Percentiles rank a stretch among this genome's conserved stretches.
These are phyloP conservation scores for Gossypium anomalum DNA, from an alignment of 345 rosid species.

Conservation along the genomic window DNA sequence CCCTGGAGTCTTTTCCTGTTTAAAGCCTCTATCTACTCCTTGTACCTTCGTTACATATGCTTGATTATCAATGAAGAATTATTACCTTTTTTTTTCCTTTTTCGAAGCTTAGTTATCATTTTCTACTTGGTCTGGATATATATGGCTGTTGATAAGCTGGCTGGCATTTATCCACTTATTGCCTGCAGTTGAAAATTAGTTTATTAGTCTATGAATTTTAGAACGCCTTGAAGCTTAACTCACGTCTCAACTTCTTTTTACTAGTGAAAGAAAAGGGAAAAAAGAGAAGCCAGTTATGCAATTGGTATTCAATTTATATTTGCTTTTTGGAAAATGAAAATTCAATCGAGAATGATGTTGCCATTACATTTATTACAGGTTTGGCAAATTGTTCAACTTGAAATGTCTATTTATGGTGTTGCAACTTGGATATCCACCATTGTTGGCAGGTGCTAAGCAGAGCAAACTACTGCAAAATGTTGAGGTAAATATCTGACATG, in stretches of 20 bases:
- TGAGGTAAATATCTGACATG: constrained; percentile 12
- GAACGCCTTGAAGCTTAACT: not conserved
- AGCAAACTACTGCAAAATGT: constrained; percentile 9
- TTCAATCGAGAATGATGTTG: not conserved
- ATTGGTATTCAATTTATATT: not conserved
- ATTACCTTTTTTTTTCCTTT: not conserved
- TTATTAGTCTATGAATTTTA: not conserved
- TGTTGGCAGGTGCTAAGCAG: not conserved
- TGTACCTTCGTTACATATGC: not conserved
- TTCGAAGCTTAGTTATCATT: no score
- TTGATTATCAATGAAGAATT: not conserved
- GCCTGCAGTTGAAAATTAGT: not conserved
- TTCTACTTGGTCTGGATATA: not conserved
- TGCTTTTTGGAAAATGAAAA: not conserved
- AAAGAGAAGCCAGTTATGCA: not conserved
- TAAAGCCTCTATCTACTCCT: not conserved
- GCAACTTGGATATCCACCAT: constrained; percentile 4
- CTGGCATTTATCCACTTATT: not conserved
- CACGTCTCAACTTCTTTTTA: not conserved
- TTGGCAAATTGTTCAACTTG: not conserved
- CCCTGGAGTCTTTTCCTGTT: not conserved
- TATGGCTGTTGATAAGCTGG: not conserved
- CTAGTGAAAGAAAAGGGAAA: not conserved
- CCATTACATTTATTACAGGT: constrained; percentile 11
- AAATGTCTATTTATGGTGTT: not conserved